phyloP scores from a whole-genome alignment of 495 filamentous ascomycete species.

The Hypoxylon lenormandii region DNA sequence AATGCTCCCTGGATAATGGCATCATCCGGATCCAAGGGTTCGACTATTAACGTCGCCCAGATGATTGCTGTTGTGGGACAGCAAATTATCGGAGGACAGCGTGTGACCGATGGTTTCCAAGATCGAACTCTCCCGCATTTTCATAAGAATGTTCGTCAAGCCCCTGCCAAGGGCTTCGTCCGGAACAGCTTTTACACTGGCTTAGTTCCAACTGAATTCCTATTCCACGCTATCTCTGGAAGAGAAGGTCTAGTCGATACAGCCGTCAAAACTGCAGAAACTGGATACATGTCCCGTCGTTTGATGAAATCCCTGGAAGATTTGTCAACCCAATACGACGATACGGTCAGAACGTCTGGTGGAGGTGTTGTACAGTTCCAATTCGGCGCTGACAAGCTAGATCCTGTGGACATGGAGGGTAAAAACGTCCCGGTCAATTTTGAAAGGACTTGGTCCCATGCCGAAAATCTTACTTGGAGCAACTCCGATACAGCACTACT shows the following conservation, averaged over 20 bases:
- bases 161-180: slow-evolving; percentile 95
- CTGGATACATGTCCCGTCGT: slow-evolving; percentile 97
- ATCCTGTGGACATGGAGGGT: slow-evolving; percentile 98
- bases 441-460: slow-evolving; percentile 88
- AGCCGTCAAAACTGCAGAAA: slow-evolving; percentile 99
- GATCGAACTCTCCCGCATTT: slow-evolving; percentile 95
- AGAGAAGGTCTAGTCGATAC: slow-evolving; percentile 99
- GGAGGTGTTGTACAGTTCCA: slow-evolving; percentile 92
- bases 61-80: slow-evolving; percentile 98
- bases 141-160: slow-evolving; percentile 87
- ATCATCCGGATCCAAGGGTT: slow-evolving; percentile 93
- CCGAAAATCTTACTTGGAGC: slow-evolving; percentile 79
- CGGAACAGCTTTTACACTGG: slow-evolving; percentile 97
- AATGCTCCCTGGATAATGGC: slow-evolving; percentile 98
- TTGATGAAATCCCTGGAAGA: slow-evolving; percentile 98
- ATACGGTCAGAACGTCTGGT: slow-evolving; percentile 90
- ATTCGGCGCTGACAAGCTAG: slow-evolving; percentile 93
- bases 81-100: slow-evolving; percentile 93
- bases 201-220: slow-evolving; percentile 88
- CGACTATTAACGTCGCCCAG: slow-evolving; percentile 97
- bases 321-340: slow-evolving; percentile 88
- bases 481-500: slow-evolving; percentile 77
- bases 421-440: slow-evolving; percentile 93
- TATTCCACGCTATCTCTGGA: slow-evolving; percentile 98
- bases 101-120: slow-evolving; percentile 96